Evolutionary conservation across 805 yeast genomes (phyloP).

Genomic region (Ogataea populi-albae): DNA sequence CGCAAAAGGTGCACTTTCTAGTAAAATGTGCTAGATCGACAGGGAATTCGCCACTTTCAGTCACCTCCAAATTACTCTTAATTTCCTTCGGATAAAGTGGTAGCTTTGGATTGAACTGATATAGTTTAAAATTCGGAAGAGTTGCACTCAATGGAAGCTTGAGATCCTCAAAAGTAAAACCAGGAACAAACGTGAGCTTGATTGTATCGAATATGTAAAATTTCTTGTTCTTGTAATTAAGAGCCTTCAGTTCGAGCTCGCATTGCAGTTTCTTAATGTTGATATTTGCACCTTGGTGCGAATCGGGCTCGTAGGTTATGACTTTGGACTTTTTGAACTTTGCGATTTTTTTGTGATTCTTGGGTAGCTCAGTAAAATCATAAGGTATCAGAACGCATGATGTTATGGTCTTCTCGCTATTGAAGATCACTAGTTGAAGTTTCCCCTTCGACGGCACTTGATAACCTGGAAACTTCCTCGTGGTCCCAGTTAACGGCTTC

Average conservation of each 20-base stretch:
- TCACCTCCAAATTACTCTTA: constrained; percentile 16
- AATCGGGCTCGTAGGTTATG: constrained; percentile 20
- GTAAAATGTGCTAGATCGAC: constrained; percentile 25
- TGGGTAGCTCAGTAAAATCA: constrained; percentile 21
- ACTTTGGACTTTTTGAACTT: constrained; percentile 24
- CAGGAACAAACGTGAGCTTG: constrained; percentile 29
- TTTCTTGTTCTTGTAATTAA: constrained; percentile 24
- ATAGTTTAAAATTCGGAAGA: constrained; percentile 10
- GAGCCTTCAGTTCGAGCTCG: constrained; percentile 28
- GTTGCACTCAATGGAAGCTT: constrained; percentile 20
- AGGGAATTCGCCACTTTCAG: constrained; percentile 23
- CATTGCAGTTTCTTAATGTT: constrained; percentile 19
- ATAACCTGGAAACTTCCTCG: constrained; percentile 31
- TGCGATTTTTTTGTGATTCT: constrained; percentile 28
- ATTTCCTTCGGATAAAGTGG: constrained; percentile 17
- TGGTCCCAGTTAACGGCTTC: constrained; percentile 5
- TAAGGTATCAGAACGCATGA: constrained; percentile 27
- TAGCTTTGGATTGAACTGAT: constrained; percentile 20
- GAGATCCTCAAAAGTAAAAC: constrained; percentile 17
- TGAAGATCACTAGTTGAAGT: constrained; percentile 31
- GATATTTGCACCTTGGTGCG: constrained; percentile 7
- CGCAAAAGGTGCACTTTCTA: constrained; percentile 22
- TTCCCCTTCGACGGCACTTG: constrained; percentile 26
- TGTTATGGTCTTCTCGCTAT: constrained; percentile 28
- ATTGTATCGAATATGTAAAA: constrained; percentile 31